Conservation (phyloP, 441 rosid species). For the Eruca vesicaria region DNA sequence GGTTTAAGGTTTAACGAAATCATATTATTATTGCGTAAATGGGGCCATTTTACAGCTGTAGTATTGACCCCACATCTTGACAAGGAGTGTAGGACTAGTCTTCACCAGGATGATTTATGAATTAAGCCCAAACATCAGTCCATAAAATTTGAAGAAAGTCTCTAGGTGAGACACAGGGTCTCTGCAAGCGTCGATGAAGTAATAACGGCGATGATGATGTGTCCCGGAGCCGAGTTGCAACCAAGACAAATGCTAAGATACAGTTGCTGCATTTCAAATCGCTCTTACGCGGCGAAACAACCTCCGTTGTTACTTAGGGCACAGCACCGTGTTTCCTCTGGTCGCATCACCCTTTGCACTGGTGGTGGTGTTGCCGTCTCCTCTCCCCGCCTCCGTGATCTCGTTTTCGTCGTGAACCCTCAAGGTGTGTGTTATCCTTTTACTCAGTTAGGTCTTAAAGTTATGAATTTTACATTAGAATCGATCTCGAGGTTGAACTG, state of each 20-base stretch:
- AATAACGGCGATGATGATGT: constrained; percentile 28
- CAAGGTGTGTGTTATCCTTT: constrained; percentile 47
- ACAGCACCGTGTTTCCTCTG: constrained; percentile 35
- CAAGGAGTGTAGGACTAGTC: not conserved
- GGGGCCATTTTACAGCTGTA: constrained; percentile 21
- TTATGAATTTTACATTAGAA: too few species aligned
- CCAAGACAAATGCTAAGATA: constrained; percentile 23
- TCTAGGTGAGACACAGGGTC: not conserved
- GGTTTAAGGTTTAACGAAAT: not conserved
- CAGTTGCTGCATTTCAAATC: constrained; percentile 1
- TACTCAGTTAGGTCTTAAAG: too few species aligned
- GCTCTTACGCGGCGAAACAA: constrained; percentile 38
- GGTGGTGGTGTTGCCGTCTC: constrained; percentile 25
- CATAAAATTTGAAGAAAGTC: not conserved
- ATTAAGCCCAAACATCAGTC: constrained; percentile 16
- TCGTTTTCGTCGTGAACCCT: constrained; percentile 92
- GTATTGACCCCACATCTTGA: constrained; percentile 9
- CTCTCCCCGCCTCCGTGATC: constrained; percentile 74
- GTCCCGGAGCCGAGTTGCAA: constrained; percentile 18
- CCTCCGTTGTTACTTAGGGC: constrained; percentile 35
- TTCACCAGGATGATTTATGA: not conserved
- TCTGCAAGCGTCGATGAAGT: not conserved
- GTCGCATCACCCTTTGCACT: constrained; percentile 38
- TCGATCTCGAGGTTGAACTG: too few species aligned
- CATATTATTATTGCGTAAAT: not conserved